Base-by-base conservation (phyloP, 306 rosid species). In the Pterocarpus santalinus region DNA sequence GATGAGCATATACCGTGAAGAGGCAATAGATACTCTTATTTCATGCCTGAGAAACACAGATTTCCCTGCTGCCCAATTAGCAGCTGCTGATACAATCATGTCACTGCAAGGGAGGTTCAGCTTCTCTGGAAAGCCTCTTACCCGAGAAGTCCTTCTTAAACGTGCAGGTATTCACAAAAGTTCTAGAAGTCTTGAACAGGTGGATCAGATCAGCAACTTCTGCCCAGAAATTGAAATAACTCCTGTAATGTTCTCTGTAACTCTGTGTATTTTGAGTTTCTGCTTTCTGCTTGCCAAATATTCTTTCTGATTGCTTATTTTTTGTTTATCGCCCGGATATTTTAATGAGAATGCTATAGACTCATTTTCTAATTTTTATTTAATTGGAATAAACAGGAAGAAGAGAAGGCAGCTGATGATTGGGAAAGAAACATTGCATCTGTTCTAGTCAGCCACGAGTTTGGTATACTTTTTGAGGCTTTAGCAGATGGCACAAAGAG, bases 1-100 rank as follows among this genome's bases (percentile, higher is more conserved):
- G 73, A 93, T 89, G 99, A 95, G 99, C 86, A 90, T 95, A 82
- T 95, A 90, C 84, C 93, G 99, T 8, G 97, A 95, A 89, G 97
- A 95, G 86, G 95, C 98, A 10, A 89, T 93, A 65, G 99, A 95
- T 75, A 65, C 81, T 72, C 95, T 95, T 80, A 88, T 91, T 78
- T 87, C 93, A 67, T 95, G 99, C 89, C 92, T 95, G 57, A 80
- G 84, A 84, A 89, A 91, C 81, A 76, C 73, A 5, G 92, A 91
- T n/a, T 85, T 83, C 77, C 99, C 94, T 7, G 67, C 79, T 67
- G 87, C 86, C 55, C 99, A 93, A 85, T 72, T 90, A 65, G 88
- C 84, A 33, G 97, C 98, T 68, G 97, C 97, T 10, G 93, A 93
- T 84, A 93, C 88, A 58, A 90, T 95, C 39, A 68, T 89, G 78